A percentile compares a stretch with the other conserved stretches of the same genome.
phyloP scores from a whole-genome alignment of 2,329 filamentous ascomycete species.

The Arachnomyces sp. region DNA sequence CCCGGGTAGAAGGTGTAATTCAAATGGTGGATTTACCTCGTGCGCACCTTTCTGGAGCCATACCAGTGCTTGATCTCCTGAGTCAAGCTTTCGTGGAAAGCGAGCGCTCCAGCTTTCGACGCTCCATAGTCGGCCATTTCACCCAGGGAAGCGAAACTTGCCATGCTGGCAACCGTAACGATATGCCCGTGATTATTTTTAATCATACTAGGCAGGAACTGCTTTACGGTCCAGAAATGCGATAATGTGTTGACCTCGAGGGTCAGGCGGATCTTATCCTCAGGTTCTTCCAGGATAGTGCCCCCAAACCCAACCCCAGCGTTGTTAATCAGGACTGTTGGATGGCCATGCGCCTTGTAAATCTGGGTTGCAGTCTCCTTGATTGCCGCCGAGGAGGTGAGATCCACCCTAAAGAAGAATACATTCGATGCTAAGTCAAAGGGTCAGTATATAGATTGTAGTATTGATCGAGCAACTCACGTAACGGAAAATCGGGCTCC shows the following conservation, averaged over 20 bases:
- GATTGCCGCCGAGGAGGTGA: conserved; percentile 28
- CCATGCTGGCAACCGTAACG: conserved; percentile 49
- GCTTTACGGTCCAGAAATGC: conserved; percentile 44
- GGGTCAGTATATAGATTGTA: not conserved
- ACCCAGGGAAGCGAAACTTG: conserved; percentile 41
- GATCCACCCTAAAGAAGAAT: conserved; percentile 30
- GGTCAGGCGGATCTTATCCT: conserved; percentile 39
- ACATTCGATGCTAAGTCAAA: conserved; percentile 22
- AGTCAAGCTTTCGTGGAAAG: conserved; percentile 45
- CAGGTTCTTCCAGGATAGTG: conserved; percentile 40
- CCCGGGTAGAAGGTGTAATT: no score
- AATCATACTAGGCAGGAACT: conserved; percentile 48
- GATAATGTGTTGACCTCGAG: conserved; percentile 48
- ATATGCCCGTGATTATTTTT: conserved; percentile 49
- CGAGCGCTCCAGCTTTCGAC: conserved; percentile 46
- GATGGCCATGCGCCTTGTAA: conserved; percentile 38
- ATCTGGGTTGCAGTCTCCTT: conserved; percentile 30
- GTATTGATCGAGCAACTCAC: conserved; percentile 10
- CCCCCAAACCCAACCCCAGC: conserved; percentile 42
- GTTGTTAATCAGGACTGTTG: conserved; percentile 44
- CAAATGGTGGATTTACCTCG: conserved; percentile 24
- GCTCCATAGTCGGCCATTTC: conserved; percentile 47
- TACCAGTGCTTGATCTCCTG: conserved; percentile 33
- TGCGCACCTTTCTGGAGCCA: conserved; percentile 30
- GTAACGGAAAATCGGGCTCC: conserved; percentile 25